Base-by-base conservation (phyloP, 2,329 filamentous ascomycete species). In the Phialophora chinensis region DNA sequence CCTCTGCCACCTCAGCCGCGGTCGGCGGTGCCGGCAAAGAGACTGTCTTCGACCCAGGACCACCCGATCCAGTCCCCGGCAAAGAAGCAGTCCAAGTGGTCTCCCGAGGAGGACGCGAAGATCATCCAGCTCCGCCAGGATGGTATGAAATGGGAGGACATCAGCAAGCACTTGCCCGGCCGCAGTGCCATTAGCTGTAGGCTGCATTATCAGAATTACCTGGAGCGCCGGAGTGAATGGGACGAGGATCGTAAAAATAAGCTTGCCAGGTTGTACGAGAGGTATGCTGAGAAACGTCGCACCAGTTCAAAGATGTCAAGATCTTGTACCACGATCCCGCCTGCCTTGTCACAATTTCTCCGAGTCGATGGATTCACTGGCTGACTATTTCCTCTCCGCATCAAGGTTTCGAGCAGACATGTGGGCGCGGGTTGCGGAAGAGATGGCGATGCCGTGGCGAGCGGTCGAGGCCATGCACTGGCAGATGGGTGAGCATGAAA, bases 101-200 rank as follows among this genome's bases (percentile, higher is more conserved):
- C 92, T 4, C 85, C 90, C 0, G 92, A 97, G 69, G 94, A 98
- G 78, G 93, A 98, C 78, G 88, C 91, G n/a, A 82, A 95, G 57
- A 97, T 97, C 73, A 97, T 97, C 74, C 91, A 96, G 77, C 86
- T 98, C 69, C 88, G 94, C 65, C 92, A 92, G 44, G 89, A 89
- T 73, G 91, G 92, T 8, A 97, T 97, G 92, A 98, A 98, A 77
- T 98, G 94, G 95, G 94, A 98, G 76, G 94, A 98, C 78, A 97
- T 98, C 74, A 96, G 92, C 69, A 96, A 94, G 81, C 87, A 90
- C 62, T 82, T 98, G 58, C 93, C 93, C 2, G 94, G 94, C 69
- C 88, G 95, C 73, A 97, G 93, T 79, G 90, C 93, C 65, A 97
- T 97, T 74, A 96, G 93, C 73, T 98, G 94, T 79, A 89, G 94